phyloP scores from a whole-genome alignment of 2,329 filamentous ascomycete species.

The Ophiostoma quercus region DNA sequence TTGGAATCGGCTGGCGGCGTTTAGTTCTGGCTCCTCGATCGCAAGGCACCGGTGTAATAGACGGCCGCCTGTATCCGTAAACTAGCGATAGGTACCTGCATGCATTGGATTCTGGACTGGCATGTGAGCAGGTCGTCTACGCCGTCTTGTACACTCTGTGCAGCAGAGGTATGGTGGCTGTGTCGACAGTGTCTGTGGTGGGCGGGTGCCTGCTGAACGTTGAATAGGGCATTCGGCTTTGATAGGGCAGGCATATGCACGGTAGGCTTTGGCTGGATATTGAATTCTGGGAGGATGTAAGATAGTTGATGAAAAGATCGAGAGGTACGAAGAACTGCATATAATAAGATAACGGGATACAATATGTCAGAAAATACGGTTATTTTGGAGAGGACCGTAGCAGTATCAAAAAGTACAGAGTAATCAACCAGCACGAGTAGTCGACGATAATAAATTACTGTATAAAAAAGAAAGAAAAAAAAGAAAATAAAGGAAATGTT shows the following conservation, averaged over 20 bases:
- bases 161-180: background rate
- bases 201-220: too few relatives aligned
- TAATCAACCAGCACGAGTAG: too few relatives aligned
- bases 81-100: background rate
- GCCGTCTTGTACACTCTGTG: background rate
- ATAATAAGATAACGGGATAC: background rate
- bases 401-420: background rate
- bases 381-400: too few relatives aligned
- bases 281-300: too few relatives aligned
- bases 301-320: background rate
- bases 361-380: background rate
- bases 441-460: background rate
- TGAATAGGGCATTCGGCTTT: too few relatives aligned
- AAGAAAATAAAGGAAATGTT: background rate
- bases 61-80: background rate
- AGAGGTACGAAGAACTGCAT: background rate
- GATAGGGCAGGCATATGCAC: too few relatives aligned
- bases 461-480: too few relatives aligned
- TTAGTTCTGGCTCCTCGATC: background rate
- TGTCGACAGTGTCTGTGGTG: background rate
- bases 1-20: background rate
- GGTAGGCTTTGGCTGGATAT: too few relatives aligned
- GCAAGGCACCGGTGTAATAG: conserved; percentile 2
- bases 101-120: background rate
- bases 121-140: background rate